These are phyloP conservation scores for Kurtzmaniella cleridarum DNA, from an alignment of 805 yeast genomes.

Conservation along the genomic window DNA sequence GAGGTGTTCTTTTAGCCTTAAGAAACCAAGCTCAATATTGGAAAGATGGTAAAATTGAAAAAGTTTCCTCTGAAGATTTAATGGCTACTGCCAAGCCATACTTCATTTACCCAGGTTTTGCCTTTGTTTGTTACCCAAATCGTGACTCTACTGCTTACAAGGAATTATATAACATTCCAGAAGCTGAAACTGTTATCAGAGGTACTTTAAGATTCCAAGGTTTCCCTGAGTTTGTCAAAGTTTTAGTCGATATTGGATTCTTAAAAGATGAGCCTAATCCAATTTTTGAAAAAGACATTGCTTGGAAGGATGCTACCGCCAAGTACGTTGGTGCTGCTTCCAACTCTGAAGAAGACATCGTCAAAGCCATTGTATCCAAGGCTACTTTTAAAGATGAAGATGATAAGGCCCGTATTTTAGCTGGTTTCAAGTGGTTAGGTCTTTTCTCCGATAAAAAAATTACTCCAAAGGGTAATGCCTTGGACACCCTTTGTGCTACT, in stretches of 20 bases:
- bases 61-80: slow-evolving; percentile 80
- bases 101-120: slow-evolving; percentile 92
- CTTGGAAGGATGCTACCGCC: slow-evolving; percentile 90
- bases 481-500: slow-evolving; percentile 95
- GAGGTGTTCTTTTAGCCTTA: slow-evolving; percentile 94
- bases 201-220: slow-evolving; percentile 98
- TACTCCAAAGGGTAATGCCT: slow-evolving; percentile 88
- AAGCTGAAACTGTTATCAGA: slow-evolving; percentile 93
- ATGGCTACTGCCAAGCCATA: slow-evolving; percentile 95
- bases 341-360: slow-evolving; percentile 62
- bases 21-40: slow-evolving; percentile 90
- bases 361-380: slow-evolving; percentile 68
- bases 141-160: slow-evolving; percentile 94
- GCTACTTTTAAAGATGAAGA: slow-evolving; percentile 76
- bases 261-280: slow-evolving; percentile 70
- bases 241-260: slow-evolving; percentile 89
- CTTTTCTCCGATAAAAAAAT: slow-evolving; percentile 71
- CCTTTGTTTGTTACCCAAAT: slow-evolving; percentile 94
- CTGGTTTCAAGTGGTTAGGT: slow-evolving; percentile 93
- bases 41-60: slow-evolving; percentile 77
- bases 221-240: slow-evolving; percentile 97
- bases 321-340: slow-evolving; percentile 71
- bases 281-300: slow-evolving; percentile 47
- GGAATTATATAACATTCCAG: slow-evolving; percentile 91
- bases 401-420: slow-evolving; percentile 80